These are phyloP conservation scores for Salix koriyanagi DNA, from an alignment of 345 rosid species.

Conservation along the genomic window DNA sequence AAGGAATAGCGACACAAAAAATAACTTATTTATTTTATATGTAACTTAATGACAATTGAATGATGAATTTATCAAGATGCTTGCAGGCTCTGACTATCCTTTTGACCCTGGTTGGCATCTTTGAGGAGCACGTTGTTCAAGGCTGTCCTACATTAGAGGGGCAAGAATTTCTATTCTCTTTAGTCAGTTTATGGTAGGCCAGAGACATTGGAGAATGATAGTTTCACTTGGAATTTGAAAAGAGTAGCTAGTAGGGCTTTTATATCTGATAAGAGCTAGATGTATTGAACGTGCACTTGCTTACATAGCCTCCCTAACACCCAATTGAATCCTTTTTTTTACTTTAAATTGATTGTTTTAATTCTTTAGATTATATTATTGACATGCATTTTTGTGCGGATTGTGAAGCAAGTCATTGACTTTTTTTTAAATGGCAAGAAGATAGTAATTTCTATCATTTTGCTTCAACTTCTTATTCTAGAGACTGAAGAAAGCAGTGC, in stretches of 20 bases:
- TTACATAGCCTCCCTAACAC: not conserved
- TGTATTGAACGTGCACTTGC: not conserved
- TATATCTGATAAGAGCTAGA: not conserved
- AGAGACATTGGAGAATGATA: not conserved
- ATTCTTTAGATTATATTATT: not conserved
- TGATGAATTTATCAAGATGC: not conserved
- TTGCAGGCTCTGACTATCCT: not conserved
- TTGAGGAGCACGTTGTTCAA: not conserved
- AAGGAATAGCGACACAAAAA: not conserved
- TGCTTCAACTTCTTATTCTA: not conserved
- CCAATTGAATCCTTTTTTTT: not conserved
- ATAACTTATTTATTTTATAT: no score
- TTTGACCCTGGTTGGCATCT: no score
- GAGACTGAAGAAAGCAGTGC: constrained; percentile 2
- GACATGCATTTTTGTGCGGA: not conserved
- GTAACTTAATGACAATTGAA: not conserved
- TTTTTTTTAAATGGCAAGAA: no score
- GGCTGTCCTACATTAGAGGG: not conserved
- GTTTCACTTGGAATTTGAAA: not conserved
- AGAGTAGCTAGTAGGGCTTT: not conserved
- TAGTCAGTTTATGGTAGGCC: no score
- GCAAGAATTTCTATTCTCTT: not conserved
- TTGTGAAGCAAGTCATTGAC: not conserved
- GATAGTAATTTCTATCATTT: not conserved
- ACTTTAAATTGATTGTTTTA: not conserved